phyloP scores from a whole-genome alignment of 2,329 filamentous ascomycete genomes.

The Emmonsia crescens region DNA sequence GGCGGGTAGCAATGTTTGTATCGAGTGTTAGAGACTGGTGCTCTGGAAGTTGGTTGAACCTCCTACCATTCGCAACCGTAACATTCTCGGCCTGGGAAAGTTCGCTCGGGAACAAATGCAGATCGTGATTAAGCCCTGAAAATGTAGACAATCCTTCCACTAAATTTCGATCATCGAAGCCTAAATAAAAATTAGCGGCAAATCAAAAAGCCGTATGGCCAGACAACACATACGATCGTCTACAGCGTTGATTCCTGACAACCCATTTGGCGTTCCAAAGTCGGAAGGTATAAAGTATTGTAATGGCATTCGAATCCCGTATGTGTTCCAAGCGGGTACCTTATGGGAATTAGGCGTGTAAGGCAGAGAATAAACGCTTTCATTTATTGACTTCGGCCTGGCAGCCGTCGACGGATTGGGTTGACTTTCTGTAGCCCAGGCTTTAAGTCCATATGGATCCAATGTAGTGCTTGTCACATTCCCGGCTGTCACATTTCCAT shows the following conservation, averaged over 20 bases:
- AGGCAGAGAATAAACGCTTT: conserved; percentile 2
- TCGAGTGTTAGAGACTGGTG: conserved; percentile 11
- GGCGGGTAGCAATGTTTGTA: conserved; percentile 31
- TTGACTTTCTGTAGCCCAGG: neutral
- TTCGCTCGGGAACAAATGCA: neutral
- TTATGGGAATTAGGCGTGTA: conserved; percentile 3
- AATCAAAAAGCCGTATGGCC: neutral
- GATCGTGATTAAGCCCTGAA: neutral
- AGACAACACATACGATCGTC: conserved; percentile 5
- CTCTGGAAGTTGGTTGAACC: conserved; percentile 5
- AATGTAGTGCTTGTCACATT: neutral
- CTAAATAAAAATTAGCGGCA: neutral
- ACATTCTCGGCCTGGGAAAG: neutral
- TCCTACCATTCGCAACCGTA: neutral
- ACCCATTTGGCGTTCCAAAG: conserved; percentile 6
- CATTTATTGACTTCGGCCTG: neutral
- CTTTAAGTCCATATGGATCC: neutral
- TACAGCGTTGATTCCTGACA: neutral
- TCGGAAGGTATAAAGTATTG: conserved; percentile 5
- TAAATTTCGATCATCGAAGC: conserved; percentile 1
- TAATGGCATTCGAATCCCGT: conserved; percentile 6
- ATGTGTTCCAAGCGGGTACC: conserved; percentile 3
- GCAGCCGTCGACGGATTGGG: neutral
- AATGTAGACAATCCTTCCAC: neutral
- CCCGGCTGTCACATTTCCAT: neutral